Evolutionary conservation across 768 basidiomycete species (phyloP), one percentile per base, ranked within the genome.

Genomic region (Psilocybe tampanensis): DNA sequence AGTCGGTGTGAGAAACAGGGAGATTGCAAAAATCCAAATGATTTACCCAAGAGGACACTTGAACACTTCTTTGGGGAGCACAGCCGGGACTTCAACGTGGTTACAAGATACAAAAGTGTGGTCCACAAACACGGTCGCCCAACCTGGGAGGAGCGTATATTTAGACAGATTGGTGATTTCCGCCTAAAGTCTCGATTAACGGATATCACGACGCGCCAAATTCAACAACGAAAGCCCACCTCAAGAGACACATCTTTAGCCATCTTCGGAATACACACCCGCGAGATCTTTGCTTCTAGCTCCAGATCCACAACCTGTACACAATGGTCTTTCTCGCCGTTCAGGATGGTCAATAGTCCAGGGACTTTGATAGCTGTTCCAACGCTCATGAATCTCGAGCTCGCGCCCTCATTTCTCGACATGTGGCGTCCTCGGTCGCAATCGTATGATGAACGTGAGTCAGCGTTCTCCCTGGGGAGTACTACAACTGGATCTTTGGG

Each of bases 41-140:
- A 47, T 70, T 23, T 60, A 76, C 76, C 76, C 76, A 7, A 79
- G 72, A 6, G 74, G 64, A 44, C 72, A 77, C 22, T 70, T 66
- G 55, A 79, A 78, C 26, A 54, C 68, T 57, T 76, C 77, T 19
- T 69, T 60, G 1, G 76, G 74, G 41, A 70, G 72, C 8, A 75
- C 74, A 2, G 57, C 44, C 0, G 72, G 69, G n/a, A n/a, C n/a
- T n/a, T n/a, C n/a, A 9, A 79, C 52, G 11, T 44, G 34, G 1
- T 72, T 70, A n/a, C 65, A 60, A 11, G 76, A 68, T 17, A 74
- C 75, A 59, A 76, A 78, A 59, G 72, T 74, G 9, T 74, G 73
- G 54, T 79, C 72, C 1, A 79, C 72, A 44, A 74, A 77, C 18
- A 79, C 64, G 49, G 68, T 73, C 13, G 69, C 72, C 0, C 32